phyloP scores from a whole-genome alignment of 352 stramenopile species.

The Pythium dissimile region DNA sequence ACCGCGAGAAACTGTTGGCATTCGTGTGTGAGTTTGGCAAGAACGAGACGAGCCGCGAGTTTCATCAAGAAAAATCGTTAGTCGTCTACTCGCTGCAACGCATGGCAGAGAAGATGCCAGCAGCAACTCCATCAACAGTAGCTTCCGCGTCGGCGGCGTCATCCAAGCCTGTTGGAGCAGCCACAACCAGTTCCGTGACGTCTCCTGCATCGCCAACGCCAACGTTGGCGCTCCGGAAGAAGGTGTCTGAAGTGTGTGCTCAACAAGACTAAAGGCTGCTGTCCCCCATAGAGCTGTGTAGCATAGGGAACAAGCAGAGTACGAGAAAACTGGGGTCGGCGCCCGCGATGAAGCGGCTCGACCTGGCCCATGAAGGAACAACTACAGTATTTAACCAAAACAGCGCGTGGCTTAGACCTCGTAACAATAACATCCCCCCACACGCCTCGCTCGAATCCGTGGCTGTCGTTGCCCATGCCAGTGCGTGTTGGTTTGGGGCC shows the following conservation, averaged over 20 bases:
- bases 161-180: background rate
- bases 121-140: background rate
- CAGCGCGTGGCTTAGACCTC: background rate
- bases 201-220: constrained; percentile 40
- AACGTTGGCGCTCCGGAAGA: constrained; percentile 32
- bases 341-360: background rate
- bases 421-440: background rate
- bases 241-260: constrained; percentile 33
- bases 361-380: background rate
- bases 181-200: constrained; percentile 9
- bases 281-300: constrained; percentile 21
- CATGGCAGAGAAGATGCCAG: constrained; percentile 43
- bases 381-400: constrained; percentile 13
- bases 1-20: constrained; percentile 70
- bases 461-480: background rate
- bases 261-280: constrained; percentile 29
- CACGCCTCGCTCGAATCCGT: background rate
- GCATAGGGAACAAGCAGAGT: constrained; percentile 14
- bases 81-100: constrained; percentile 68
- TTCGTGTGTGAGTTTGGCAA: constrained; percentile 80
- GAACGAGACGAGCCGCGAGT: constrained; percentile 66
- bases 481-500: background rate
- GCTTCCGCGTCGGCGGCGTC: background rate
- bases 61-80: constrained; percentile 70
- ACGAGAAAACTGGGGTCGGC: background rate